Evolutionary conservation across 2,329 filamentous ascomycete species (phyloP).

Genomic region (Alternaria gaisen): DNA sequence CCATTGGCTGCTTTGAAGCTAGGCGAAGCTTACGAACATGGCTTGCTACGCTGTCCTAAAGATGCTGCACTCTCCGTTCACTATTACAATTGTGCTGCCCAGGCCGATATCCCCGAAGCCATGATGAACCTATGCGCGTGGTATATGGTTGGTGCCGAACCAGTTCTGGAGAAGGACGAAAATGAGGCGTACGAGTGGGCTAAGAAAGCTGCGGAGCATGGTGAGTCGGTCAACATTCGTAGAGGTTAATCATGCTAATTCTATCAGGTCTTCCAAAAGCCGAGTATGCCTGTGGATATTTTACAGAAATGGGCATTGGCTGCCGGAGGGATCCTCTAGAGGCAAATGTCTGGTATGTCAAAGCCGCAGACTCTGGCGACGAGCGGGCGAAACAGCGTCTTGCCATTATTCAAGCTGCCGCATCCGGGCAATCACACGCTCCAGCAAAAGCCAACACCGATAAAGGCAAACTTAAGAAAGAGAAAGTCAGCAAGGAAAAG

Average conservation of each 20-base stretch:
- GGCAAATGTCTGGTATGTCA: conserved; percentile 98
- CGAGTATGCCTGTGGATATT: conserved; percentile 96
- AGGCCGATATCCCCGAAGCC: conserved; percentile 80
- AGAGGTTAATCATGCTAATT: conserved; percentile 20
- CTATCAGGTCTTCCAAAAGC: conserved; percentile 70
- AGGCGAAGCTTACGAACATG: conserved; percentile 97
- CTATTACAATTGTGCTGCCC: conserved; percentile 94
- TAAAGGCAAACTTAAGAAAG: conserved; percentile 42
- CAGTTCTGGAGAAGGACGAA: conserved; percentile 92
- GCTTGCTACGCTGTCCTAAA: conserved; percentile 82
- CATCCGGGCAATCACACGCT: conserved; percentile 61
- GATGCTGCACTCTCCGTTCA: conserved; percentile 95
- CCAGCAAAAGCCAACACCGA: conserved; percentile 21
- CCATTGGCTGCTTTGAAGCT: conserved; percentile 85
- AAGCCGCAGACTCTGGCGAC: conserved; percentile 90
- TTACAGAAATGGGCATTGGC: conserved; percentile 98
- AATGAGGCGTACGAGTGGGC: conserved; percentile 98
- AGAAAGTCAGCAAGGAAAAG: conserved; percentile 42
- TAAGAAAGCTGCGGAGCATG: conserved; percentile 81
- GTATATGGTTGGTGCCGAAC: conserved; percentile 96
- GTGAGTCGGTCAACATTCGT: conserved; percentile 62
- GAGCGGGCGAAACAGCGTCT: conserved; percentile 88
- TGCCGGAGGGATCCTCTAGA: conserved; percentile 93
- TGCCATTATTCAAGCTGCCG: conserved; percentile 84
- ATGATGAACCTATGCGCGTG: conserved; percentile 99